These are phyloP conservation scores for Annulohypoxylon maeteangense DNA, from an alignment of 495 filamentous ascomycete genomes.

Conservation along the genomic window DNA sequence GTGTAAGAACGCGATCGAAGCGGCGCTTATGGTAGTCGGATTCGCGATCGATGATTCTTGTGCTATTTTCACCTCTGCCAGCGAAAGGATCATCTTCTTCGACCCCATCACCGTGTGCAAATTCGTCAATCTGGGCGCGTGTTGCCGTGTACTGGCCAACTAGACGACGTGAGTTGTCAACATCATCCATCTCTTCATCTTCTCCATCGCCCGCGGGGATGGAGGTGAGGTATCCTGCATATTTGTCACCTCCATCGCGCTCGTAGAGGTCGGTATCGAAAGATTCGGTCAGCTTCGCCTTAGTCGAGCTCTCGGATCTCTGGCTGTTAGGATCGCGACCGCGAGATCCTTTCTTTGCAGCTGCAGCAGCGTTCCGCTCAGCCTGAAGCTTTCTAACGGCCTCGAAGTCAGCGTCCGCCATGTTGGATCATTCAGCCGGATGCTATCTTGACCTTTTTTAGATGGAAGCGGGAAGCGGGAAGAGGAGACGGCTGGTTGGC, in stretches of 20 bases:
- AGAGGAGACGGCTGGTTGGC: slow-evolving; percentile 14
- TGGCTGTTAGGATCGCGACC: slow-evolving; percentile 87
- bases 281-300: slow-evolving; percentile 92
- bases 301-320: slow-evolving; percentile 89
- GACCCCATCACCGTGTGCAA: slow-evolving; percentile 82
- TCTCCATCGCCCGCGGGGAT: slow-evolving; percentile 86
- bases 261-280: slow-evolving; percentile 96
- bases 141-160: slow-evolving; percentile 98
- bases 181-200: slow-evolving; percentile 85
- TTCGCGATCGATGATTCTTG: slow-evolving; percentile 89
- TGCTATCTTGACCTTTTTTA: slow-evolving; percentile 48
- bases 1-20: slow-evolving; percentile 86
- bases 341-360: slow-evolving; percentile 85
- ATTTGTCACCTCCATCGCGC: slow-evolving; percentile 80
- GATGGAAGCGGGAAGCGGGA: slow-evolving; percentile 19
- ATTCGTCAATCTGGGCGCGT: slow-evolving; percentile 90
- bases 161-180: slow-evolving; percentile 76
- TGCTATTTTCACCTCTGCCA: slow-evolving; percentile 83
- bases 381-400: slow-evolving; percentile 83
- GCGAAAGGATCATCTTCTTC: slow-evolving; percentile 93
- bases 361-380: slow-evolving; percentile 89
- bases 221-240: slow-evolving; percentile 87
- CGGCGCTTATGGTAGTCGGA: slow-evolving; percentile 98
- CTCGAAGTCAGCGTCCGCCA: slow-evolving; percentile 82
- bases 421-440: slow-evolving; percentile 50